These are phyloP conservation scores for Trebouxia sp. DNA, from an alignment of 139 green algal species.

Conservation along the genomic window DNA sequence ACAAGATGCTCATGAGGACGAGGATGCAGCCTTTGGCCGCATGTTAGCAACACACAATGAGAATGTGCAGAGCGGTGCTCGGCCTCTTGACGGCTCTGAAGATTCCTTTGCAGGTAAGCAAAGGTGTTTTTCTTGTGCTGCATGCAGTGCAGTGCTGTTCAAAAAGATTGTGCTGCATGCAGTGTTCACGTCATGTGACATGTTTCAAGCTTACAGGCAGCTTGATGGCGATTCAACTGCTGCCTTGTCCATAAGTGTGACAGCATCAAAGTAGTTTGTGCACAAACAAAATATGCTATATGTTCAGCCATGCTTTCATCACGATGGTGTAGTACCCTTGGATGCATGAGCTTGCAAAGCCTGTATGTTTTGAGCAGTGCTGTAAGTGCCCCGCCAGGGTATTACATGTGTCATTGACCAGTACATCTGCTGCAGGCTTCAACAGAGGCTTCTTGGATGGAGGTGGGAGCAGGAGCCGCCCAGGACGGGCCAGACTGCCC, in stretches of 20 bases:
- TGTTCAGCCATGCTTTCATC: too few species aligned
- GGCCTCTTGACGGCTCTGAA: background rate
- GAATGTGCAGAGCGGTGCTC: background rate
- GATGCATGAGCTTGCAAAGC: too few species aligned
- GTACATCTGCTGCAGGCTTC: background rate
- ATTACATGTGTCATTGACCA: too few species aligned
- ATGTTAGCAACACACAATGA: background rate
- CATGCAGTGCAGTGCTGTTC: too few species aligned
- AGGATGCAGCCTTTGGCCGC: background rate
- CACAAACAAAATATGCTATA: too few species aligned
- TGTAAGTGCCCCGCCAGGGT: too few species aligned
- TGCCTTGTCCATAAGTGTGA: too few species aligned
- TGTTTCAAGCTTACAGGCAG: background rate
- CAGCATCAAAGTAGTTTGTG: too few species aligned
- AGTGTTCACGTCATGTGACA: background rate
- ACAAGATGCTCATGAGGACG: background rate
- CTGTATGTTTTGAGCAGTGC: too few species aligned
- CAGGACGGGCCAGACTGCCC: background rate
- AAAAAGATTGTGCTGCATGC: background rate
- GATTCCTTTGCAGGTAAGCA: constrained; percentile 15
- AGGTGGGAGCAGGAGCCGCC: background rate
- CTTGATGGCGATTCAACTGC: too few species aligned
- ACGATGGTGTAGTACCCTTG: too few species aligned
- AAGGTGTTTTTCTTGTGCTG: too few species aligned
- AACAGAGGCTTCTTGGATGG: constrained; percentile 14